Conservation (phyloP, 202 grass and related monocot genomes). For the Panicum hallii region DNA sequence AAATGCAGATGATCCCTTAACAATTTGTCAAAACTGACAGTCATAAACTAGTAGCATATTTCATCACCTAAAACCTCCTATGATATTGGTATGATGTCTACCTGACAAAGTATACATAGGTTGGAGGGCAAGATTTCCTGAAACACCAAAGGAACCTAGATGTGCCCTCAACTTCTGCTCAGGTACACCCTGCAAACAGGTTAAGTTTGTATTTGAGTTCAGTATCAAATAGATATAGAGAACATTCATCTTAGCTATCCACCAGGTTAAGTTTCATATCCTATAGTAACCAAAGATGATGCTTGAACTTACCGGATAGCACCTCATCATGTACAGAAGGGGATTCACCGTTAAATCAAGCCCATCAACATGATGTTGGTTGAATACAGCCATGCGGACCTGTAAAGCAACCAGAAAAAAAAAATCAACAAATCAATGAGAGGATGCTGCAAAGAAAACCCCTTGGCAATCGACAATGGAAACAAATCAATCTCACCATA, state of each 20-base stretch:
- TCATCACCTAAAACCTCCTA: not conserved
- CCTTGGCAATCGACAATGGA: constrained; percentile 9
- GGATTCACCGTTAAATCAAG: constrained; percentile 91
- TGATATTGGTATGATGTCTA: constrained; percentile 25
- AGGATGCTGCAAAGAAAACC: constrained; percentile 15
- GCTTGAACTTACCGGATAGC: constrained; percentile 77
- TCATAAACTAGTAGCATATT: not conserved
- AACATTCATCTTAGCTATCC: not conserved
- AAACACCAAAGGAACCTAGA: constrained; percentile 92
- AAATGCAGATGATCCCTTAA: not conserved
- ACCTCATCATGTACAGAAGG: constrained; percentile 98
- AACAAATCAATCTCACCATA: not conserved
- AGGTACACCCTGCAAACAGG: constrained; percentile 77
- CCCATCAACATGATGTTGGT: constrained; percentile 96
- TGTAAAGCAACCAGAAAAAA: constrained; percentile 38
- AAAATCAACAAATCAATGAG: constrained; percentile 30
- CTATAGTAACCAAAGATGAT: not conserved
- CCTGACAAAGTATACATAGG: constrained; percentile 97
- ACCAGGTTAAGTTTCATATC: not conserved
- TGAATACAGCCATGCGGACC: constrained; percentile 99
- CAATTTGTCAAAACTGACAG: not conserved
- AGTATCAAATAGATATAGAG: not conserved
- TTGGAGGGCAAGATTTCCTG: constrained; percentile 93
- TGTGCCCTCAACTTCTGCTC: constrained; percentile 95
- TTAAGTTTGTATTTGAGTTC: not conserved